Conservation (phyloP, 2,329 filamentous ascomycete species). For the Didymella lethalis region DNA sequence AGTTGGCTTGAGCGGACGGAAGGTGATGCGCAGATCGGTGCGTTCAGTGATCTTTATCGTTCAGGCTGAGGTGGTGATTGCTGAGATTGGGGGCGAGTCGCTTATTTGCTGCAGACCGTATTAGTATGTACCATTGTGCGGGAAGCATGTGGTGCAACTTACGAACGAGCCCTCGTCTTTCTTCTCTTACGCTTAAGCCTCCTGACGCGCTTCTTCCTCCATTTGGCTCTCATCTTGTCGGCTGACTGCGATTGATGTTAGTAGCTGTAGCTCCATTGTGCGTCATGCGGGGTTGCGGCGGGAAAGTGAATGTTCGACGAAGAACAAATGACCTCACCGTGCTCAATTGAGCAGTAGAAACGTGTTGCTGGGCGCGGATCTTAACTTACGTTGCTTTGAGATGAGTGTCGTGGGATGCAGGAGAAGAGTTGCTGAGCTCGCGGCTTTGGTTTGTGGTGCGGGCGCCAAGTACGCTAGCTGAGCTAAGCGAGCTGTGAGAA, state of each 20-base stretch:
- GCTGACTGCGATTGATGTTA: conserved; percentile 47
- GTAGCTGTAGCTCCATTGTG: conserved; percentile 27
- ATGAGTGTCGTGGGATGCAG: conserved; percentile 54
- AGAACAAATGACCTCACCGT: conserved; percentile 16
- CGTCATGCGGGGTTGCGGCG: conserved; percentile 22
- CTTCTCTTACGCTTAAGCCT: conserved; percentile 99
- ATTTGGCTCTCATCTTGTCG: conserved; percentile 88
- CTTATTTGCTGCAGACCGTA: conserved; percentile 55
- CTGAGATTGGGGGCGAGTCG: conserved; percentile 56
- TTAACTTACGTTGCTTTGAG: conserved; percentile 54
- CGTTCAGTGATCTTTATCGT: conserved; percentile 40
- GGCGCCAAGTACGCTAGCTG: conserved; percentile 7
- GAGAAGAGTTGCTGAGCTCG: conserved; percentile 34
- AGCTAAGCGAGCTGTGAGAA: conserved; percentile 11
- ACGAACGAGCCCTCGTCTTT: conserved; percentile 99
- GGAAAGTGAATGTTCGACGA: conserved; percentile 12
- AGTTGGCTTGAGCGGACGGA: conserved; percentile 33
- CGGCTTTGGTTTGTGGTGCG: conserved; percentile 27
- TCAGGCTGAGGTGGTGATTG: conserved; percentile 43
- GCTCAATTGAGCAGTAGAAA: conserved; percentile 38
- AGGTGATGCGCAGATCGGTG: conserved; percentile 37
- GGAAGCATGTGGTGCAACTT: conserved; percentile 56
- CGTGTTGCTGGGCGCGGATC: conserved; percentile 8
- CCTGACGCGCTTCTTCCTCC: conserved; percentile 99
- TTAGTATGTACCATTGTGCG: conserved; percentile 17